Evolutionary conservation across 768 basidiomycete species (phyloP).

Genomic region (Leucogyrophana mollusca): DNA sequence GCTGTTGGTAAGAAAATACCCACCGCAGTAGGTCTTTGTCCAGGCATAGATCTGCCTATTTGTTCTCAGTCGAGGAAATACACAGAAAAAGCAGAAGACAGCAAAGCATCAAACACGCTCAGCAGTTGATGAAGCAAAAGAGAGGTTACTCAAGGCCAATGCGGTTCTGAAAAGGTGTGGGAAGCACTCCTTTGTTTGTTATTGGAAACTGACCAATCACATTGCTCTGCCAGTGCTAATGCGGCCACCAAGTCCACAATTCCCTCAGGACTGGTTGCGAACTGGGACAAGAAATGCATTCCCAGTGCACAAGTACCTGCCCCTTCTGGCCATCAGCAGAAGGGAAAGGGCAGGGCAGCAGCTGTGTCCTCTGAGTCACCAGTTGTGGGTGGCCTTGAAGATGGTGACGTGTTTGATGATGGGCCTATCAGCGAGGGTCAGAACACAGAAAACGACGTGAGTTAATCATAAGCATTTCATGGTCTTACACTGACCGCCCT

Average conservation of each 20-base stretch:
- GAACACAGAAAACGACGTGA: background rate
- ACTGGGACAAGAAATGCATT: background rate
- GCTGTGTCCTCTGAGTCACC: background rate
- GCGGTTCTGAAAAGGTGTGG: too few relatives aligned
- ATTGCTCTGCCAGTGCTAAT: too few relatives aligned
- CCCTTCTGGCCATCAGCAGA: background rate
- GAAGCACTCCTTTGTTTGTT: too few relatives aligned
- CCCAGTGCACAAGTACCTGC: background rate
- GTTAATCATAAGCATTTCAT: background rate
- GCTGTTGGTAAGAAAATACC: too few relatives aligned
- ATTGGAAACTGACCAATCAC: too few relatives aligned
- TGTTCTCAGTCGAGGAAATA: too few relatives aligned
- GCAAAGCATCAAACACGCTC: too few relatives aligned
- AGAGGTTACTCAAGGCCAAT: too few relatives aligned
- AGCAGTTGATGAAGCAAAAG: too few relatives aligned
- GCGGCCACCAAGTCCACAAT: background rate
- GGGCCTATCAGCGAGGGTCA: background rate
- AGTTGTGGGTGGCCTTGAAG: background rate
- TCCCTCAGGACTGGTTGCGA: background rate
- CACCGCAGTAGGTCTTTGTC: too few relatives aligned
- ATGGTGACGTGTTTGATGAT: slow-evolving; percentile 1
- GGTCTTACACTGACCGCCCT: background rate
- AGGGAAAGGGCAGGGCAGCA: background rate
- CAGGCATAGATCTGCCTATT: too few relatives aligned
- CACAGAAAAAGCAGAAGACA: too few relatives aligned